Base-by-base conservation (phyloP, 2,329 filamentous ascomycete genomes). In the Paramyrothecium roridum region DNA sequence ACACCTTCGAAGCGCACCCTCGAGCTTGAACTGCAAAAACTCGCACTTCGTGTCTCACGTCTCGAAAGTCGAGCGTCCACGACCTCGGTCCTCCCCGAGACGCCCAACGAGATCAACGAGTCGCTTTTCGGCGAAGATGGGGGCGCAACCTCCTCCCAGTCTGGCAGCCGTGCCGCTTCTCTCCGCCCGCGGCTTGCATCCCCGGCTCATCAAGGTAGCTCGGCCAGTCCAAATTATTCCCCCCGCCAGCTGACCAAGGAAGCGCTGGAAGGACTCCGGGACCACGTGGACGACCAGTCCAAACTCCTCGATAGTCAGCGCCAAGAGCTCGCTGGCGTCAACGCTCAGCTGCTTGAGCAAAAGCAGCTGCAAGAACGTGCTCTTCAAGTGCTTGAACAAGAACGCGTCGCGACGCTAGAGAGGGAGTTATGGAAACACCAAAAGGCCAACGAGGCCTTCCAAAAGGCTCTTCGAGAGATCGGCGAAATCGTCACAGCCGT, bases 391-490 rank as follows among this genome's bases (percentile, higher is more conserved):
- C 88, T 96, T 53, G 92, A 96, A 73, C 85, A 89, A 61, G 87
- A 92, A 71, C 92, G 95, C 63, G 93, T 98, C 60, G 88, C 90
- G 53, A 87, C 91, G 37, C 81, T 98, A 45, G 93, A 98, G 76
- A 86, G 93, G 56, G 95, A 99, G 74, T 81, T 99, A 57, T 92
- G 90, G 80, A 98, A 98, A 76, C 93, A 97, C 69, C 93, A 96
- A 71, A 95, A 97, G 75, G 95, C 96, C 69, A 99, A 99, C 73
- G 87, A 96, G 73, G 96, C 95, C 64, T 99, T 98, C 82, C 93
- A 98, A 71, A 98, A 98, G 74, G 95, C 95, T 12, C 78, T 99
- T 34, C 86, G 93, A 61, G 95, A 99, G 73, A 98, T 99, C 63
- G 95, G 95, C 64, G 95, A 93, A 69, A 98, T 99, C 65, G 91